Evolutionary conservation across 129 eudicot species (phyloP).

Genomic region (Mikania micrantha): DNA sequence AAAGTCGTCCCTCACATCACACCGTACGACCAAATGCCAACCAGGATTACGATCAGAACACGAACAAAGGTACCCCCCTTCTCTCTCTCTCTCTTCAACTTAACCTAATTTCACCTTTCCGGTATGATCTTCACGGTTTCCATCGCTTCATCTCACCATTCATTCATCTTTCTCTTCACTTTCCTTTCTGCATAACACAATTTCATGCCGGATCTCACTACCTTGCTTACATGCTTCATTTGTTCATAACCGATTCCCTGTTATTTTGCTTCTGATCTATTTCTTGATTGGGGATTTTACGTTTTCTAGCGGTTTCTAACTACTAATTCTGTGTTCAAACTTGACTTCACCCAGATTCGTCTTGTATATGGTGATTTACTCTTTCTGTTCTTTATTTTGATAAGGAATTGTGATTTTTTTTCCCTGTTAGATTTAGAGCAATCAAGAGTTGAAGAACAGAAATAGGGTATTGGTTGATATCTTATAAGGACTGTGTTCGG

Average conservation of each 20-base stretch:
- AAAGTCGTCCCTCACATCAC: conserved; percentile 18
- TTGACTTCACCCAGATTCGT: conserved; percentile 13
- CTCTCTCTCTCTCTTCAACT: background rate
- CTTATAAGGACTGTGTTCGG: background rate
- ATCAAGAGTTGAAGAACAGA: background rate
- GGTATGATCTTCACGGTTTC: conserved; percentile 31
- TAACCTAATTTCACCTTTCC: conserved; percentile 25
- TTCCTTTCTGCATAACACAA: background rate
- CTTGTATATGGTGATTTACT: conserved; percentile 6
- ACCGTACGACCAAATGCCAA: conserved; percentile 11
- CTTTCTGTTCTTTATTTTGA: too few species aligned
- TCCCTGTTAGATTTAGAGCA: background rate
- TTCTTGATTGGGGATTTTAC: background rate
- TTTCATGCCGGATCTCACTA: conserved; percentile 13
- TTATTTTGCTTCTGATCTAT: background rate
- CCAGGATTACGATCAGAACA: background rate
- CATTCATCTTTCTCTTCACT: background rate
- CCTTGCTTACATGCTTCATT: too few species aligned
- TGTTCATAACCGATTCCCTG: background rate
- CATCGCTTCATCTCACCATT: conserved; percentile 11
- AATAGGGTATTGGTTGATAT: background rate
- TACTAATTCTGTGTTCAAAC: conserved; percentile 8
- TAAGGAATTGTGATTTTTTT: background rate
- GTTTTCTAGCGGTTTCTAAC: conserved; percentile 2
- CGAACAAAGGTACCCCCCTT: background rate